Base-by-base conservation (phyloP, 208 protist genomes). In the Trypanosoma grayi region DNA sequence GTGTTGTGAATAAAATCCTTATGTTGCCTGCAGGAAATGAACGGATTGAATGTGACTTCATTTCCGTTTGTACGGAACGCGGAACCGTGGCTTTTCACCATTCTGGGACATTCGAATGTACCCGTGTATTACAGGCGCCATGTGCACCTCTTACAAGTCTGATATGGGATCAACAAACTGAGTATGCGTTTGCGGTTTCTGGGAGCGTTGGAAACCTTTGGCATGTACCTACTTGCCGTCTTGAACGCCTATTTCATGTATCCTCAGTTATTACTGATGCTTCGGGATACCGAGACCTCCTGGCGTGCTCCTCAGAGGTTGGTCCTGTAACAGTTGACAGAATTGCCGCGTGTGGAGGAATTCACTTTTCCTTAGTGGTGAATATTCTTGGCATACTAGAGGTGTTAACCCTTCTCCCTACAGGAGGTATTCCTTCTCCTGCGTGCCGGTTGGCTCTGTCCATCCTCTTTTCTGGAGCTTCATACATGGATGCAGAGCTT, bases 191-290 rank as follows among this genome's bases (percentile, higher is more conserved):
- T 57, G 44, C 75, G 0, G 77, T 83, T 27, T 87, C 81, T 22
- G 76, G 66, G 0, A 20, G 41, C 34, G 60, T 64, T 8, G 74
- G 79, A n/a, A 90, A 89, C 55, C 44, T 93, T 41, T 93, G 87
- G 87, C 83, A 93, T 66, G 46, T 90, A 9, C 83, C 79, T 2
- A 93, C 83, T 8, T 85, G 83, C 68, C 62, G 70, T n/a, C 70
- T 93, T n/a, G 81, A 90, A 61, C 76, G 78, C 14, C 70, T 73
- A 11, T 51, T 69, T 58, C 28, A 66, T 25, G 14, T 28, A 34
- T 20, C 28, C 22, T 58, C 40, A 18, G 13, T 36, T 3, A 53
- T 31, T 25, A 43, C 53, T 47, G 16, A 56, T 20, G 28, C 2
- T 4, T 22, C 27, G 14, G 22, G 34, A 5, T 20, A 25, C 14